Evolutionary conservation across 768 basidiomycete species (phyloP).

Genomic region (Pleurotus tuoliensis): DNA sequence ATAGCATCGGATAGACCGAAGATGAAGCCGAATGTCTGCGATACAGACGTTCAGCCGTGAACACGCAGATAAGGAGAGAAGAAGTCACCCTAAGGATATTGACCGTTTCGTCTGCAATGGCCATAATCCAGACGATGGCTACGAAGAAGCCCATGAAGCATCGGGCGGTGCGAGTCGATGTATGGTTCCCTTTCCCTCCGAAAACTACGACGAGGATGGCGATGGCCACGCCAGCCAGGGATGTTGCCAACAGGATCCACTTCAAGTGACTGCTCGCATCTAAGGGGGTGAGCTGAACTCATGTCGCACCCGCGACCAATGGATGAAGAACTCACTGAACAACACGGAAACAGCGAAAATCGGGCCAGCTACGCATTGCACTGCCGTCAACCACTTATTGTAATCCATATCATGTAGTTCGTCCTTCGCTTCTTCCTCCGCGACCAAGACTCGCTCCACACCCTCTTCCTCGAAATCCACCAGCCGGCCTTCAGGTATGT

Average conservation of each 20-base stretch:
- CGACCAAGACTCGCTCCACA: slow-evolving; percentile 62
- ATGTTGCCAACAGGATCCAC: slow-evolving; percentile 53
- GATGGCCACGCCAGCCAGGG: slow-evolving; percentile 48
- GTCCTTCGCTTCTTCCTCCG: slow-evolving; percentile 70
- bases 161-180: slow-evolving; percentile 58
- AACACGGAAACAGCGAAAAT: slow-evolving; percentile 70
- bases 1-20: slow-evolving; percentile 97
- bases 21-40: slow-evolving; percentile 85
- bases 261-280: slow-evolving; percentile 40
- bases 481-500: slow-evolving; percentile 35
- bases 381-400: slow-evolving; percentile 82
- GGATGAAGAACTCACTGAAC: slow-evolving; percentile 56
- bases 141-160: slow-evolving; percentile 91
- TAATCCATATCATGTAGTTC: slow-evolving; percentile 62
- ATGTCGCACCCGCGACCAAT: slow-evolving; percentile 5
- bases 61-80: background rate
- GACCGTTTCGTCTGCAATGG: slow-evolving; percentile 94
- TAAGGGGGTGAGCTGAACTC: slow-evolving; percentile 18
- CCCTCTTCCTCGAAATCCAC: slow-evolving; percentile 77
- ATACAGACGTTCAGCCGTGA: slow-evolving; percentile 8
- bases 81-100: slow-evolving; percentile 73
- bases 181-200: slow-evolving; percentile 54
- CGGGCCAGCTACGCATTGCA: slow-evolving; percentile 81
- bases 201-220: slow-evolving; percentile 57
- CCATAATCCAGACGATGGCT: slow-evolving; percentile 96